Percentiles rank a stretch among this genome's conserved stretches.
These are phyloP conservation scores for Trifolium repens DNA, from an alignment of 306 rosid species.

Conservation along the genomic window DNA sequence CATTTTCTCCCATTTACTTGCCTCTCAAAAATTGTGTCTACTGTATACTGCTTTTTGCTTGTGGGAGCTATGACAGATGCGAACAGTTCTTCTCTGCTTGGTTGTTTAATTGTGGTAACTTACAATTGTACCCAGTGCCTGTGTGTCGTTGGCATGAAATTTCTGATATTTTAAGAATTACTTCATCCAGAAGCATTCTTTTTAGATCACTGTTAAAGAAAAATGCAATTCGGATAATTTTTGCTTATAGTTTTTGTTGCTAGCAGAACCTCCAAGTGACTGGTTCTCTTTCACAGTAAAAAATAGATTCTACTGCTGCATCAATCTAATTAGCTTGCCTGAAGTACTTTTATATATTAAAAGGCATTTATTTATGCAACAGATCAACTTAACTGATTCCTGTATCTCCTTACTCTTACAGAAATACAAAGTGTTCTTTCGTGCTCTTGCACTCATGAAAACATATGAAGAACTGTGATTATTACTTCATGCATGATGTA, in stretches of 20 bases:
- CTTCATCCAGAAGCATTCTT: slow-evolving; percentile 11
- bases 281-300: slow-evolving; percentile 22
- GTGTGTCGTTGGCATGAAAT: slow-evolving; percentile 4
- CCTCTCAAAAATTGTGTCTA: slow-evolving; percentile 6
- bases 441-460: slow-evolving; percentile 3
- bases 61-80: slow-evolving; percentile 11
- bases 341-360: slow-evolving; percentile 9
- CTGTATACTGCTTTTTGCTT: slow-evolving; percentile 4
- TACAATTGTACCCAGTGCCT: slow-evolving; percentile 1
- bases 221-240: slow-evolving; percentile 27
- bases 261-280: slow-evolving; percentile 5
- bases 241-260: slow-evolving; percentile 32
- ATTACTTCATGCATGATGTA: slow-evolving; percentile 21
- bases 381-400: not conserved
- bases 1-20: slow-evolving; percentile 28
- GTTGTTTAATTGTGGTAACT: slow-evolving; percentile 14
- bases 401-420: not conserved
- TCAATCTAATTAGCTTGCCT: slow-evolving; percentile 16
- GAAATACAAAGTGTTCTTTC: not conserved
- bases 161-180: slow-evolving; percentile 23
- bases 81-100: slow-evolving; percentile 17
- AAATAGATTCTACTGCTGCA: slow-evolving; percentile 21
- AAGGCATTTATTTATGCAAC: not conserved
- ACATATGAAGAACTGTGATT: slow-evolving; percentile 16
- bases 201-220: slow-evolving; percentile 11